A percentile compares a stretch with the other conserved stretches of the same genome.
These are phyloP conservation scores for Aspergillus diversus DNA, from an alignment of 495 filamentous ascomycete species.

Conservation along the genomic window DNA sequence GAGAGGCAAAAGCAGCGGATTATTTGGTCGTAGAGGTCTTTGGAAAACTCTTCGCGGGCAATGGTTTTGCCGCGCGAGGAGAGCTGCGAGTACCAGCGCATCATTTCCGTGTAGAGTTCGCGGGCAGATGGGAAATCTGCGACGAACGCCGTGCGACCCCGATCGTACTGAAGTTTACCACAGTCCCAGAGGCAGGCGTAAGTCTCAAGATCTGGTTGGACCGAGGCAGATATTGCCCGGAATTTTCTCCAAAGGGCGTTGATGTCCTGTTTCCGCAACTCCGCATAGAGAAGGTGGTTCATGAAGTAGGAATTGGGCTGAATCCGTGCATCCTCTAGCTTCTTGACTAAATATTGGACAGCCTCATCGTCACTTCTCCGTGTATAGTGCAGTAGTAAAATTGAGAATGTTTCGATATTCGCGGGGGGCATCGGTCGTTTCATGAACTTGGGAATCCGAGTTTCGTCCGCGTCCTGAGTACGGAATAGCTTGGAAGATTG, in stretches of 20 bases:
- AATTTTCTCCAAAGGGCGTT: slow-evolving; percentile 60
- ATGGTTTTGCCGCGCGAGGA: slow-evolving; percentile 29
- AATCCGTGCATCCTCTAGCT: slow-evolving; percentile 61
- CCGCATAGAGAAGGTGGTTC: slow-evolving; percentile 71
- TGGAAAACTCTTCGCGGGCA: slow-evolving; percentile 45
- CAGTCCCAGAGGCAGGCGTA: slow-evolving; percentile 70
- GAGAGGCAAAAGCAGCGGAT: slow-evolving; percentile 57
- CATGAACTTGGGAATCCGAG: slow-evolving; percentile 40
- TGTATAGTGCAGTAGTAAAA: slow-evolving; percentile 73
- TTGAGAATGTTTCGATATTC: slow-evolving; percentile 74
- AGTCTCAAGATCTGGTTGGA: slow-evolving; percentile 68
- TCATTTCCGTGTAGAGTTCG: slow-evolving; percentile 64
- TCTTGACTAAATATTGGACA: slow-evolving; percentile 59
- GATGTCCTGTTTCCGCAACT: slow-evolving; percentile 56
- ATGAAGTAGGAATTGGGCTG: slow-evolving; percentile 70
- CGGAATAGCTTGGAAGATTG: slow-evolving; percentile 24
- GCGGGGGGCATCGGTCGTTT: slow-evolving; percentile 56
- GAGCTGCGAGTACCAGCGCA: slow-evolving; percentile 51
- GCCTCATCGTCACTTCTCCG: slow-evolving; percentile 59
- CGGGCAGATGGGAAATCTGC: slow-evolving; percentile 52
- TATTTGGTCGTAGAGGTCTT: slow-evolving; percentile 59
- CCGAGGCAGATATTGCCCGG: slow-evolving; percentile 44
- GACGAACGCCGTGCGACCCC: slow-evolving; percentile 38
- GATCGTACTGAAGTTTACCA: slow-evolving; percentile 57
- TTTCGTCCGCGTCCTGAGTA: slow-evolving; percentile 21